Conservation (phyloP, 805 yeast genomes). For the Lachancea fermentati region DNA sequence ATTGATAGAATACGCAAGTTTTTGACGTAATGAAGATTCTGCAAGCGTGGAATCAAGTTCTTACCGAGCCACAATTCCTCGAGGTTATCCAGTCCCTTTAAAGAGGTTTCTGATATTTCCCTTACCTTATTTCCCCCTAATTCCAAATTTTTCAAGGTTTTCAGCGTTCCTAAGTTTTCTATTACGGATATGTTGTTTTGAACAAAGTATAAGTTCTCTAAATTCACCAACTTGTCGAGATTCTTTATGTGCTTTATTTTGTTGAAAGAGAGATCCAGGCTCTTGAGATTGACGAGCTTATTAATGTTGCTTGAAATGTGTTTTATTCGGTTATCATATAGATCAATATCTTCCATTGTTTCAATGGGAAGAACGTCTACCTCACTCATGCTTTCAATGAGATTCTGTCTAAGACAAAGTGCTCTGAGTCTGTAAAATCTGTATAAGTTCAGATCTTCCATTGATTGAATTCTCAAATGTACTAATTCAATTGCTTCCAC, state of each 20-base stretch:
- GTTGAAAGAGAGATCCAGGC: slow-evolving; percentile 83
- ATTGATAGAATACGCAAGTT: slow-evolving; percentile 76
- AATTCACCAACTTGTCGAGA: slow-evolving; percentile 51
- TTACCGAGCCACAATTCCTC: slow-evolving; percentile 91
- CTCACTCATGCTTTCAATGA: slow-evolving; percentile 66
- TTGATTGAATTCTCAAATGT: slow-evolving; percentile 60
- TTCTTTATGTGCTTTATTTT: slow-evolving; percentile 82
- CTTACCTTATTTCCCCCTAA: slow-evolving; percentile 78
- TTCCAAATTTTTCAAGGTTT: slow-evolving; percentile 63
- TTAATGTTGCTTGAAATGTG: slow-evolving; percentile 73
- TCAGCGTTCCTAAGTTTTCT: slow-evolving; percentile 54
- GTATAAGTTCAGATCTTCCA: slow-evolving; percentile 54
- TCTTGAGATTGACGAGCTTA: slow-evolving; percentile 49
- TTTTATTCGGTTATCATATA: slow-evolving; percentile 86
- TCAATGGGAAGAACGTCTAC: slow-evolving; percentile 55
- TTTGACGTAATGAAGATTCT: slow-evolving; percentile 52
- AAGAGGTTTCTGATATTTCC: slow-evolving; percentile 37
- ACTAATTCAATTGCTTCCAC: slow-evolving; percentile 56
- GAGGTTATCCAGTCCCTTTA: slow-evolving; percentile 50
- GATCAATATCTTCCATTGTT: slow-evolving; percentile 69
- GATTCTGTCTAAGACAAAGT: slow-evolving; percentile 77
- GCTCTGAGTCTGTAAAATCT: slow-evolving; percentile 53
- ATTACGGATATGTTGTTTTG: slow-evolving; percentile 80
- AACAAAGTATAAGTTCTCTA: slow-evolving; percentile 75
- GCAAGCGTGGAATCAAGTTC: slow-evolving; percentile 61